These are phyloP conservation scores for Lasiodiplodia citricola DNA, from an alignment of 2,329 filamentous ascomycete genomes.

Conservation along the genomic window DNA sequence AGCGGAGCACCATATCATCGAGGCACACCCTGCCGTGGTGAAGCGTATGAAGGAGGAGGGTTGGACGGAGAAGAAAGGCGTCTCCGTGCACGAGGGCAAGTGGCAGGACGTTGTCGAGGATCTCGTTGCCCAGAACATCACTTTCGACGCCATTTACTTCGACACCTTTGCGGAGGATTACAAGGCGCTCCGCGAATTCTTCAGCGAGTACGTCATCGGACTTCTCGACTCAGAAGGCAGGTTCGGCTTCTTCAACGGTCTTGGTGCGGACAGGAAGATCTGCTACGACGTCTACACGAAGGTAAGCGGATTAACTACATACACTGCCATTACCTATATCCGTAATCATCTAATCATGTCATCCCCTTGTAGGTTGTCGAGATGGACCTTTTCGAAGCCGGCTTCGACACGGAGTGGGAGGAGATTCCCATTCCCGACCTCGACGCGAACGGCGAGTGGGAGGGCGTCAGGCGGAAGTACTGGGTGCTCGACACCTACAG, in stretches of 20 bases:
- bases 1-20: constrained; percentile 55
- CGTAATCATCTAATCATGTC: constrained; percentile 8
- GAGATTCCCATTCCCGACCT: constrained; percentile 76
- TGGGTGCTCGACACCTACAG: constrained; percentile 84
- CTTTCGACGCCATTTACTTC: constrained; percentile 75
- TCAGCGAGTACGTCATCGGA: constrained; percentile 82
- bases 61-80: constrained; percentile 56
- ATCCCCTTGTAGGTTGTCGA: constrained; percentile 66
- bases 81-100: constrained; percentile 54
- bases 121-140: constrained; percentile 48
- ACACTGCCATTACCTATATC: constrained; percentile 12
- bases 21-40: constrained; percentile 57
- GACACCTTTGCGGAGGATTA: constrained; percentile 98
- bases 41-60: constrained; percentile 52
- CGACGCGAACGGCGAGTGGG: constrained; percentile 77
- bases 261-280: constrained; percentile 88
- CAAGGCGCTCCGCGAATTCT: constrained; percentile 81
- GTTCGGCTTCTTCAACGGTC: constrained; percentile 72
- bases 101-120: constrained; percentile 57
- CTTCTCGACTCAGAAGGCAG: constrained; percentile 68
- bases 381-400: constrained; percentile 86
- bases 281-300: constrained; percentile 97
- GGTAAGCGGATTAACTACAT: constrained; percentile 42
- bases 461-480: constrained; percentile 84
- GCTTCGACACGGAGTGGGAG: constrained; percentile 87